Conservation (phyloP, 495 filamentous ascomycete species). For the Aspergillus heteromorphus region DNA sequence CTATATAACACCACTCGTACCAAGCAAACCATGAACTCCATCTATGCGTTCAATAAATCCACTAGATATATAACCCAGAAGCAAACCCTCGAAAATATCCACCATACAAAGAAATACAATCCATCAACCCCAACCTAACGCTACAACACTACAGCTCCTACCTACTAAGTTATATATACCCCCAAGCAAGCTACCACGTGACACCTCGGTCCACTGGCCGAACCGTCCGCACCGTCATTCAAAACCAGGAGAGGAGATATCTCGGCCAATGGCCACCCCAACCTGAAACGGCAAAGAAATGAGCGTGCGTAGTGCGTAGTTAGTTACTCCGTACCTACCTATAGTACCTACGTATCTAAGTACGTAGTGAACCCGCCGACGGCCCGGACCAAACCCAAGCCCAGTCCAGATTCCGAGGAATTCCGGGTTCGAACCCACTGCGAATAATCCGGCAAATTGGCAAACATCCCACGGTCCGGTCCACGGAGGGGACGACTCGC, state of each 20-base stretch:
- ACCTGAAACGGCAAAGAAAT: not conserved
- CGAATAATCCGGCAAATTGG: slow-evolving; percentile 1
- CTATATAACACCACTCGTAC: too few relatives aligned
- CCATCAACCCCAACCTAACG: not conserved
- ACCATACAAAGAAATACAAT: not conserved
- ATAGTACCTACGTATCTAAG: too few relatives aligned
- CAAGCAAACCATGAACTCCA: not conserved
- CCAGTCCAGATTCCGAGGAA: slow-evolving; percentile 16
- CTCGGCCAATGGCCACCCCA: not conserved
- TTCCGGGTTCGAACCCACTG: slow-evolving; percentile 5
- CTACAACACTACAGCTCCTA: too few relatives aligned
- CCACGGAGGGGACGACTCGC: slow-evolving; percentile 3
- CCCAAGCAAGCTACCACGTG: not conserved
- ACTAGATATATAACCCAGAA: too few relatives aligned
- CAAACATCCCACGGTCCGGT: not conserved
- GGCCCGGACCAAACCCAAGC: not conserved
- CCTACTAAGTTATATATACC: too few relatives aligned
- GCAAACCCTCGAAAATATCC: not conserved
- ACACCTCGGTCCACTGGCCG: slow-evolving; percentile 11
- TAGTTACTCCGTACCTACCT: too few relatives aligned
- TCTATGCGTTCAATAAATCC: too few relatives aligned
- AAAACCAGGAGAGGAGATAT: too few relatives aligned
- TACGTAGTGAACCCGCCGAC: too few relatives aligned
- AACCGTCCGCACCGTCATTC: too few relatives aligned
- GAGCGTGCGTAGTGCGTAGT: too few relatives aligned